Conservation (phyloP, 2,329 filamentous ascomycete genomes). For the Fusarium tanahbumbuense region DNA sequence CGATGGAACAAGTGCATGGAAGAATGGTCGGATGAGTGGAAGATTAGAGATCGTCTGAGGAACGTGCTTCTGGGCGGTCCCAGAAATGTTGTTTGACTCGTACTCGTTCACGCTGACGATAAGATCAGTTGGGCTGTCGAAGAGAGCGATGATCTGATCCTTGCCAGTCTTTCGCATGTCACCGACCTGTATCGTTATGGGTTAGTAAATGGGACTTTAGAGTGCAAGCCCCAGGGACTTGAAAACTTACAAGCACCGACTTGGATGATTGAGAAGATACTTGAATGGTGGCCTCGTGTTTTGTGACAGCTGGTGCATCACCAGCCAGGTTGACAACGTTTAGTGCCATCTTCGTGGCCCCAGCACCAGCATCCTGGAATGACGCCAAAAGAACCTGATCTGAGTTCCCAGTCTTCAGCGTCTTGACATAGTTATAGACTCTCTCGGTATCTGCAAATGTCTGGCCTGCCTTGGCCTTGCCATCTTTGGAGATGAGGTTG, state of each 20-base stretch:
- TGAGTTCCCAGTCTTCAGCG: neutral
- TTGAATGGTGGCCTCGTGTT: neutral
- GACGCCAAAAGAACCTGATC: neutral
- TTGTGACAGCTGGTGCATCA: neutral
- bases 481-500: neutral
- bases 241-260: neutral
- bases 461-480: neutral
- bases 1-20: neutral
- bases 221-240: neutral
- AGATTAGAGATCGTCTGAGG: neutral
- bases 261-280: neutral
- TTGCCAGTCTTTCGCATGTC: neutral
- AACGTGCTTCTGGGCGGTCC: neutral
- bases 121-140: neutral
- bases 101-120: neutral
- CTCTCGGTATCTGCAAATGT: neutral
- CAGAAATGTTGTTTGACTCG: neutral
- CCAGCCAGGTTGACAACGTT: neutral
- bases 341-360: neutral
- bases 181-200: rapidly evolving
- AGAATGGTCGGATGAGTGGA: neutral
- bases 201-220: neutral
- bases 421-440: neutral
- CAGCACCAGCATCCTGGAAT: neutral
- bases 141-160: neutral